Evolutionary conservation across 768 basidiomycete species (phyloP), one percentile per base, ranked within the genome.

Genomic region (Leccinum longicurvipes): DNA sequence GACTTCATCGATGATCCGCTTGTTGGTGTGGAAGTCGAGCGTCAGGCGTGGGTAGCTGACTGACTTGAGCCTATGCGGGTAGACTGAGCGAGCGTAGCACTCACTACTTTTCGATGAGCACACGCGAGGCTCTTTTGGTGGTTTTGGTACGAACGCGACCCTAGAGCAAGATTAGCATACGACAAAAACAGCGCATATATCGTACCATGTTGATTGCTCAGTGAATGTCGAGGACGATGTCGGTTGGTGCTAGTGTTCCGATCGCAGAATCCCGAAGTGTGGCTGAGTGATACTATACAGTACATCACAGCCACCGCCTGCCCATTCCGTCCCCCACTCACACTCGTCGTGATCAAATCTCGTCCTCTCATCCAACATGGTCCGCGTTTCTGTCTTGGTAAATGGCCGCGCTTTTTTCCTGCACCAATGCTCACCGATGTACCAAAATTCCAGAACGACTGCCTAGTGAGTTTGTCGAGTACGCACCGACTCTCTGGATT

Each of bases 141-240:
- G 97, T 99, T 82, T 99, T 99, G 69, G 97, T 99, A 73, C 97
- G 91, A 79, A 99, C 96, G 71, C 97, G 94, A 75, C 97, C 97
- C 97, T 98, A 72, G 1, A 19, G 36, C 4, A 53, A 17, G 6
- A 42, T 59, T 0, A 70, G 58, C 54, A 52, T 21, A 32, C 46
- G 27, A 7, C 55, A 46, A 66, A 62, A 17, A 54, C 44, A 3
- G 15, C 4, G 10, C 11, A 31, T 15, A 56, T 53, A 7, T 41
- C 32, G 6, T 56, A 85, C 85, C 85, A 86, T 87, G 62, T 67
- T 81, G 77, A 63, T 47, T 51, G 34, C 49, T 58, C n/a, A 51
- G 59, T 61, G 19, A 51, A 10, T 25, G 65, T 67, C 56, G 64
- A 62, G 63, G 60, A 61, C 63, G 61, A 42, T 57, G 63, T 55